A percentile compares a stretch with the other conserved stretches of the same genome.
These are phyloP conservation scores for Phialophora verrucosa DNA, from an alignment of 2,329 filamentous ascomycete genomes.

Conservation along the genomic window DNA sequence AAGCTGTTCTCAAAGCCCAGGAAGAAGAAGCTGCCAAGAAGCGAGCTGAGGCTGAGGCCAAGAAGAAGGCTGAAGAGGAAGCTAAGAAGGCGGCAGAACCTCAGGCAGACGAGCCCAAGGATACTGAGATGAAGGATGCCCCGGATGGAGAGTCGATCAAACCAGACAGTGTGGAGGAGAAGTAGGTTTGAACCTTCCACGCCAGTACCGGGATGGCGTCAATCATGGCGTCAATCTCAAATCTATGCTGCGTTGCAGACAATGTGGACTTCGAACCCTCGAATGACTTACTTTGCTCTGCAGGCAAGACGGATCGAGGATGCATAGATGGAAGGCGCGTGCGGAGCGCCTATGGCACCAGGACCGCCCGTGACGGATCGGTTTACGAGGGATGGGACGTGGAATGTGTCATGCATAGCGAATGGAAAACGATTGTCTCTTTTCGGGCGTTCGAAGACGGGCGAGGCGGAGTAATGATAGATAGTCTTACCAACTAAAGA, in stretches of 20 bases:
- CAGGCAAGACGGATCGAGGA: conserved; percentile 8
- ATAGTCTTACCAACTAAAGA: conserved; percentile 19
- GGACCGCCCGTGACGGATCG: conserved; percentile 4
- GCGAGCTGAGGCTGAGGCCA: conserved; percentile 71
- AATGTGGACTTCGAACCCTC: not conserved
- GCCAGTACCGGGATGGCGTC: conserved; percentile 6
- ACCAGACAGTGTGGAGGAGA: conserved; percentile 42
- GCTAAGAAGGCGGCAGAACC: conserved; percentile 56
- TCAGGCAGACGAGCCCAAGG: conserved; percentile 44
- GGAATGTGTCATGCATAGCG: conserved; percentile 34
- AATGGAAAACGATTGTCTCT: conserved; percentile 25
- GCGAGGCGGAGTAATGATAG: conserved; percentile 18
- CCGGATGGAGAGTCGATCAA: conserved; percentile 48
- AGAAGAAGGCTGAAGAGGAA: conserved; percentile 76
- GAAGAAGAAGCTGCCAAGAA: conserved; percentile 70
- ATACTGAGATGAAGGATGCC: conserved; percentile 67
- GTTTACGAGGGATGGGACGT: conserved; percentile 19
- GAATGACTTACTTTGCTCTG: conserved; percentile 11
- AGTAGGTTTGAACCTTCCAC: conserved; percentile 23
- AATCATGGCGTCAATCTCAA: conserved; percentile 1
- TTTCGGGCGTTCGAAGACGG: conserved; percentile 23
- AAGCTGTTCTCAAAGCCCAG: conserved; percentile 69
- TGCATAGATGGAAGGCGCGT: conserved; percentile 4
- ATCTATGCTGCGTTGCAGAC: not conserved
- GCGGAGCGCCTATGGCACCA: not conserved